Conservation (phyloP, 305 asterid genomes). For the Fraxinus floribunda region DNA sequence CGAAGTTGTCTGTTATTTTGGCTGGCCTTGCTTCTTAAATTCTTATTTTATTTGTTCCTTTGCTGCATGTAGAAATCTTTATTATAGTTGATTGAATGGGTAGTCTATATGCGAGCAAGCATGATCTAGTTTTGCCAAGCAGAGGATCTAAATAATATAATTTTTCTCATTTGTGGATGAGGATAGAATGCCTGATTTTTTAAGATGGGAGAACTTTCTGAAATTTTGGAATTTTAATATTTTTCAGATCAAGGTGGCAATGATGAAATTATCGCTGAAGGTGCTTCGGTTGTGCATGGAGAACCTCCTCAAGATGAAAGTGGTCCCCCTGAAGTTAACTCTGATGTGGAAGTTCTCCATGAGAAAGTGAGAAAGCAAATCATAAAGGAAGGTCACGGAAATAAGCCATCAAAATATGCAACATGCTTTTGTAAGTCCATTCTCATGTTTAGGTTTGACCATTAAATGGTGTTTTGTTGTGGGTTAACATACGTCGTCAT, state of each 20-base stretch:
- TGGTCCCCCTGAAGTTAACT: conserved; percentile 76
- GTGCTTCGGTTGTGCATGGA: conserved; percentile 68
- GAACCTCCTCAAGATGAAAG: conserved; percentile 67
- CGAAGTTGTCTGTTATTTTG: neutral
- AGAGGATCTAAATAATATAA: neutral
- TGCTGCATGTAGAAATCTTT: neutral
- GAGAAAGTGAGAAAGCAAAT: conserved; percentile 89
- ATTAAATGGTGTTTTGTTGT: neutral
- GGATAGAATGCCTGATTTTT: neutral
- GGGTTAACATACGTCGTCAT: neutral
- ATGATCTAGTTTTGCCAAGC: neutral
- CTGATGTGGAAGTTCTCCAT: conserved; percentile 70
- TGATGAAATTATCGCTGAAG: conserved; percentile 65
- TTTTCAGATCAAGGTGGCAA: conserved; percentile 56
- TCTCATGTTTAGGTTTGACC: neutral
- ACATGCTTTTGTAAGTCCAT: conserved; percentile 85
- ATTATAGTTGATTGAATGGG: neutral
- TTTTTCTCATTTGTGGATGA: neutral
- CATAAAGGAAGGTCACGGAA: conserved; percentile 88
- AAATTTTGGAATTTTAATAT: conserved; percentile 9
- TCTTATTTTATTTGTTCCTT: neutral
- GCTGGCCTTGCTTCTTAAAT: neutral
- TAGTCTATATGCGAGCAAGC: neutral
- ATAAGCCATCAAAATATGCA: conserved; percentile 91
- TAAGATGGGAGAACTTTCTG: conserved; percentile 19